Conservation (phyloP, 306 rosid genomes). For the Cucumis hystrix region DNA sequence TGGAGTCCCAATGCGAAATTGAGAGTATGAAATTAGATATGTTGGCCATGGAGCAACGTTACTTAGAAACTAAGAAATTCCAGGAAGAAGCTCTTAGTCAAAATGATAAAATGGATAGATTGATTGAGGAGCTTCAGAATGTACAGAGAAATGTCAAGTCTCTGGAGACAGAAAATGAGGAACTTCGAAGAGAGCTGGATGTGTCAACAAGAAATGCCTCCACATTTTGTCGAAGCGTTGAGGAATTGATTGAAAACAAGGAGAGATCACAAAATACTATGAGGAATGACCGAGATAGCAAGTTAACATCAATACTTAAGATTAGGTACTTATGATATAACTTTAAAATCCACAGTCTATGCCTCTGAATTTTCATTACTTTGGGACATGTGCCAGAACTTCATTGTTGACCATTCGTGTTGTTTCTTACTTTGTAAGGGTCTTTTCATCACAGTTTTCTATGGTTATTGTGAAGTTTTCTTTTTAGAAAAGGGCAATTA, state of each 20-base stretch:
- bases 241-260: slow-evolving; percentile 40
- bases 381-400: neutral
- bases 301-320: slow-evolving; percentile 16
- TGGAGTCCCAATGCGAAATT: slow-evolving; percentile 86
- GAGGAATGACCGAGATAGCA: slow-evolving; percentile 15
- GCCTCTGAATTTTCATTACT: neutral
- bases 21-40: slow-evolving; percentile 81
- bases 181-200: slow-evolving; percentile 38
- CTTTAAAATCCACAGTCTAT: slow-evolving; percentile 6
- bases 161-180: slow-evolving; percentile 44
- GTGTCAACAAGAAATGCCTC: slow-evolving; percentile 24
- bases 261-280: slow-evolving; percentile 16
- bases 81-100: slow-evolving; percentile 55
- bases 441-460: neutral
- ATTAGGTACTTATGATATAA: slow-evolving; percentile 31
- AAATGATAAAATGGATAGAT: slow-evolving; percentile 31
- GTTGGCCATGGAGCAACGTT: slow-evolving; percentile 56
- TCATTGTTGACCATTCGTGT: neutral
- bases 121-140: slow-evolving; percentile 40
- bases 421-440: too few species aligned
- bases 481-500: too few species aligned
- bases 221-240: slow-evolving; percentile 44
- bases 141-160: slow-evolving; percentile 23
- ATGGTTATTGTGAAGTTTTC: neutral
- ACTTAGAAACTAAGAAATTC: slow-evolving; percentile 45